Evolutionary conservation across 2,329 filamentous ascomycete genomes (phyloP).

Genomic region (Cladosporium sp.): DNA sequence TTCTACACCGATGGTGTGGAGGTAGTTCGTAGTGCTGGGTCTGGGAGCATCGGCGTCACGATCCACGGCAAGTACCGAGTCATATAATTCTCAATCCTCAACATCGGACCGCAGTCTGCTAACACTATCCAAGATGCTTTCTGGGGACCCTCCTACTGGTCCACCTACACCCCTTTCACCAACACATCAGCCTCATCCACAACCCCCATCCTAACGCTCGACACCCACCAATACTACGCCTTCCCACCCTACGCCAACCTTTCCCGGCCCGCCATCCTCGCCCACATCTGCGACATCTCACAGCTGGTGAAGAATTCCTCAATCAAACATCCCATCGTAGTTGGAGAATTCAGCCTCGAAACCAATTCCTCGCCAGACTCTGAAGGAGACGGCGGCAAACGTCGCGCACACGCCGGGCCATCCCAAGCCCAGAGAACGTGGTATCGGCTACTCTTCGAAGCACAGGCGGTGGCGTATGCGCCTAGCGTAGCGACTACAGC

Average conservation of each 20-base stretch:
- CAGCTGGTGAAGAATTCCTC: conserved; percentile 8
- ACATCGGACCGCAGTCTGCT: too few relatives aligned
- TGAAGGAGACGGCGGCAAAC: conserved; percentile 8
- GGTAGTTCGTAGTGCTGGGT: conserved; percentile 9
- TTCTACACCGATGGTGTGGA: conserved; percentile 8
- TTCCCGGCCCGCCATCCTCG: conserved; percentile 15
- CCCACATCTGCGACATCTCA: conserved; percentile 18
- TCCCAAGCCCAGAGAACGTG: conserved; percentile 18
- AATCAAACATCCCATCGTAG: conserved; percentile 12
- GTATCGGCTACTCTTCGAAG: conserved; percentile 21
- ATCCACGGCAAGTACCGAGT: conserved; percentile 16
- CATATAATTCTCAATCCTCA: too few relatives aligned
- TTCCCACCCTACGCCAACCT: conserved; percentile 21
- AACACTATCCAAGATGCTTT: conserved; percentile 17
- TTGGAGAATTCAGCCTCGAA: conserved; percentile 22
- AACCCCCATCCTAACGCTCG: conserved; percentile 14
- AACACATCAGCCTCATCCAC: conserved; percentile 4
- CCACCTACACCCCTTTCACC: conserved; percentile 19
- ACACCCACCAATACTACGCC: conserved; percentile 27
- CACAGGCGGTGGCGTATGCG: conserved; percentile 19
- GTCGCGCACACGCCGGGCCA: neutral
- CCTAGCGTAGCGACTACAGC: conserved; percentile 6
- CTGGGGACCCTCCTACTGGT: conserved; percentile 21
- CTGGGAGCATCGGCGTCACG: conserved; percentile 19
- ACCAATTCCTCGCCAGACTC: conserved; percentile 17